Conservation (phyloP, 192 early-diverging fungal species). For the Linnemannia hyalina region DNA sequence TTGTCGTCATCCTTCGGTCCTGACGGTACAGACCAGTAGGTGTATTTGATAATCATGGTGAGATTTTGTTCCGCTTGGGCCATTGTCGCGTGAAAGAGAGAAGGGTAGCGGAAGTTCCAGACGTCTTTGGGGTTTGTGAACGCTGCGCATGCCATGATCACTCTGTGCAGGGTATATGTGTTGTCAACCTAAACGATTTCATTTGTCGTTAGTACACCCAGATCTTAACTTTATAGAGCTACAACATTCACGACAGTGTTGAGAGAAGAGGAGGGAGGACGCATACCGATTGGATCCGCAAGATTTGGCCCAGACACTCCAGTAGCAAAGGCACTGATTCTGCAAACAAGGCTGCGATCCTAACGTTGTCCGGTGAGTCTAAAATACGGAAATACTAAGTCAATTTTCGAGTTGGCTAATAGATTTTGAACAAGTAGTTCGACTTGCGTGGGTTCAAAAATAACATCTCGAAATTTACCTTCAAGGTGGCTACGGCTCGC, state of each 20-base stretch:
- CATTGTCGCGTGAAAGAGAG: neutral
- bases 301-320: conserved; percentile 26
- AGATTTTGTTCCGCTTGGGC: conserved; percentile 16
- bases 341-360: conserved; percentile 12
- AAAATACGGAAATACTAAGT: neutral
- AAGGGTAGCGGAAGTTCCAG: conserved; percentile 21
- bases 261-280: neutral
- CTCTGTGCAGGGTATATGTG: conserved; percentile 32
- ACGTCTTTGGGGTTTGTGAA: conserved; percentile 39
- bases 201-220: neutral
- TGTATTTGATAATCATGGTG: conserved; percentile 9
- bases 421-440: neutral
- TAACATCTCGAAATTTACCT: neutral
- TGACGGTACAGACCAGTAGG: conserved; percentile 26
- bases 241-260: neutral
- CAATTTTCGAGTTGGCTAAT: neutral
- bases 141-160: conserved; percentile 44
- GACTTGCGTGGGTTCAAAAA: too few relatives aligned
- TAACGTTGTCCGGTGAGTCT: conserved; percentile 11
- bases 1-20: neutral
- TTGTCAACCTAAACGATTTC: conserved; percentile 28
- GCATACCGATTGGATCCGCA: conserved; percentile 25
- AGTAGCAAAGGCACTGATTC: neutral
- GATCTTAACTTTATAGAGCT: neutral
- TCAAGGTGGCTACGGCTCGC: neutral